Conservation (phyloP, 2,329 filamentous ascomycete species). For the Aspergillus arachidicola region DNA sequence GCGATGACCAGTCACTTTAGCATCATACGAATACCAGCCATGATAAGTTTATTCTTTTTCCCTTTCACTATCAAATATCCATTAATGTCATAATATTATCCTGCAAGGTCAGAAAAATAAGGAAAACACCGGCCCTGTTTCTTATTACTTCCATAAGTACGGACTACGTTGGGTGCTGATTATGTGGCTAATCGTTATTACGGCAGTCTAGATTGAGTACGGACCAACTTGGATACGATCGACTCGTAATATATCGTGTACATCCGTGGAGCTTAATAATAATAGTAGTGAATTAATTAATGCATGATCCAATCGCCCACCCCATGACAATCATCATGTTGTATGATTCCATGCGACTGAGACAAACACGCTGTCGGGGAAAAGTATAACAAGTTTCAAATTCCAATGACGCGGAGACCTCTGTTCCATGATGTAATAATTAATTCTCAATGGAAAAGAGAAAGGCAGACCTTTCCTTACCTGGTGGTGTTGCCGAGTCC, state of each 20-base stretch:
- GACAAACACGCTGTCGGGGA: not conserved
- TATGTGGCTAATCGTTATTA: not conserved
- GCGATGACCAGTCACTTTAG: not conserved
- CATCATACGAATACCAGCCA: not conserved
- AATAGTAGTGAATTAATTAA: not conserved
- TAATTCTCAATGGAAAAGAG: not conserved
- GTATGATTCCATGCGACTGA: not conserved
- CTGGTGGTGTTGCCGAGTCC: not conserved
- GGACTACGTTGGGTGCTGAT: not conserved
- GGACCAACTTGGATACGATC: not conserved
- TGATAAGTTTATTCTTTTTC: not conserved
- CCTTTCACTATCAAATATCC: not conserved
- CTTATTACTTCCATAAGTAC: not conserved
- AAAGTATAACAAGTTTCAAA: not conserved
- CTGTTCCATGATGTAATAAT: conserved; percentile 17
- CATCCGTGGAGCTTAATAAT: not conserved
- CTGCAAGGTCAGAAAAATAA: not conserved
- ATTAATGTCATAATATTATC: not conserved
- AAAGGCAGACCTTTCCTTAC: not conserved
- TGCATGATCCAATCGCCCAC: not conserved
- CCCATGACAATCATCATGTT: not conserved
- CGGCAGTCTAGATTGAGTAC: not conserved
- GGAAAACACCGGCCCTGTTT: not conserved
- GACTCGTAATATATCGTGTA: not conserved
- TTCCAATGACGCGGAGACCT: conserved; percentile 19